These are phyloP conservation scores for Xylariaceae sp. DNA, from an alignment of 2,329 filamentous ascomycete species.

Conservation along the genomic window DNA sequence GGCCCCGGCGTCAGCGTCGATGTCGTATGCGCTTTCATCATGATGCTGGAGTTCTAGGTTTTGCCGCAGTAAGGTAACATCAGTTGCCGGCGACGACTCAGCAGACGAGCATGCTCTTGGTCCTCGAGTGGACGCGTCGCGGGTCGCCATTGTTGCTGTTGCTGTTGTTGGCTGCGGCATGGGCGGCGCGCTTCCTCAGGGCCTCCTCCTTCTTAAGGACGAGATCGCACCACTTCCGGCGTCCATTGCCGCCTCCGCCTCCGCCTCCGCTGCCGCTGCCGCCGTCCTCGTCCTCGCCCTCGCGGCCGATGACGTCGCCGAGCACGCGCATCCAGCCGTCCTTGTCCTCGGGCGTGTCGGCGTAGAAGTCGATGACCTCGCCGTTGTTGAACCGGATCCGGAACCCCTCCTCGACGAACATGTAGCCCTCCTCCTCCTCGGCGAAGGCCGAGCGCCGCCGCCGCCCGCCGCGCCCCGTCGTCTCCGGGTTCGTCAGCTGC, in stretches of 20 bases:
- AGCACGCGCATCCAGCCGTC: slow-evolving; percentile 92
- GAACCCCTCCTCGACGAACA: slow-evolving; percentile 99
- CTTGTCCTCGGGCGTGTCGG: slow-evolving; percentile 79
- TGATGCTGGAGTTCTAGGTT: no score
- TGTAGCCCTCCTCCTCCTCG: slow-evolving; percentile 97
- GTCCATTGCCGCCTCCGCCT: no score
- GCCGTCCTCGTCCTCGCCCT: slow-evolving; percentile 43
- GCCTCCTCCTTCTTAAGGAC: slow-evolving; percentile 58
- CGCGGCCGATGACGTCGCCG: slow-evolving; percentile 58
- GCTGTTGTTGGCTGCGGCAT: no score
- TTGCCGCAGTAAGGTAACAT: no score
- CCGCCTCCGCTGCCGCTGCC: slow-evolving; percentile 28
- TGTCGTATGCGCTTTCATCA: no score
- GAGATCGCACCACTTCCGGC: slow-evolving; percentile 59
- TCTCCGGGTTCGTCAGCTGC: slow-evolving; percentile 76
- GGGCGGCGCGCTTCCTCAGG: slow-evolving; percentile 45
- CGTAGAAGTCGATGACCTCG: slow-evolving; percentile 97
- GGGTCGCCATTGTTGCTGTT: no score
- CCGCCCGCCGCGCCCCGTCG: slow-evolving; percentile 64
- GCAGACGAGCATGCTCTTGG: slow-evolving; percentile 51
- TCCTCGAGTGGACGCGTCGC: slow-evolving; percentile 45
- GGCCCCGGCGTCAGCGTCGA: no score
- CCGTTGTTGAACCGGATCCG: slow-evolving; percentile 97
- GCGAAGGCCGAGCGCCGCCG: slow-evolving; percentile 92
- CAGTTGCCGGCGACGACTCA: no score